Conservation (phyloP, 352 stramenopile genomes). For the Globisporangium rhizosaccharum region DNA sequence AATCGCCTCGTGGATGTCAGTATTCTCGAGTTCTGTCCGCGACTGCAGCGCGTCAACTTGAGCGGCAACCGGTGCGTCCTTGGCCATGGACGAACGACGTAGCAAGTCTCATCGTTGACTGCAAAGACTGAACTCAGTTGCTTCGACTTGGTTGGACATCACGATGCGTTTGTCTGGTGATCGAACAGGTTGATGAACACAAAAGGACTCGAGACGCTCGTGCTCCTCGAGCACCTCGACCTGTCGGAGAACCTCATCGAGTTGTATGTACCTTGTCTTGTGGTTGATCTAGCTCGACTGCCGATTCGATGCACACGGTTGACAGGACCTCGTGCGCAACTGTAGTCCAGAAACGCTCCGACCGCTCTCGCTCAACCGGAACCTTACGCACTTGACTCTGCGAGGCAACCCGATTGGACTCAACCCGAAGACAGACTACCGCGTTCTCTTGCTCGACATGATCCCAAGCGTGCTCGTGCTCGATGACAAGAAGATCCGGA, state of each 20-base stretch:
- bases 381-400: constrained; percentile 62
- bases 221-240: constrained; percentile 52
- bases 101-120: neutral
- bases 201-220: constrained; percentile 60
- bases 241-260: constrained; percentile 78
- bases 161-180: neutral
- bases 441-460: constrained; percentile 67
- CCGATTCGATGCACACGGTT: neutral
- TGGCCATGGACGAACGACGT: too few species aligned
- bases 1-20: constrained; percentile 59
- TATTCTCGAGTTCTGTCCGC: constrained; percentile 58
- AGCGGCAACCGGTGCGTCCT: constrained; percentile 55
- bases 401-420: constrained; percentile 63
- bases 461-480: constrained; percentile 68
- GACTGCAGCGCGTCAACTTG: constrained; percentile 54
- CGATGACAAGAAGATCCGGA: constrained; percentile 73
- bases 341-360: constrained; percentile 56
- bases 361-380: constrained; percentile 56
- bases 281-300: neutral
- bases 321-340: neutral
- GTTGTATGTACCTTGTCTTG: constrained; percentile 27
- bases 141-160: too few species aligned
- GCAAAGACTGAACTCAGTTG: neutral
- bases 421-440: constrained; percentile 44
- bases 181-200: constrained; percentile 41